Base-by-base conservation (phyloP, 2,329 filamentous ascomycete species). In the Aspergillus cejpii region DNA sequence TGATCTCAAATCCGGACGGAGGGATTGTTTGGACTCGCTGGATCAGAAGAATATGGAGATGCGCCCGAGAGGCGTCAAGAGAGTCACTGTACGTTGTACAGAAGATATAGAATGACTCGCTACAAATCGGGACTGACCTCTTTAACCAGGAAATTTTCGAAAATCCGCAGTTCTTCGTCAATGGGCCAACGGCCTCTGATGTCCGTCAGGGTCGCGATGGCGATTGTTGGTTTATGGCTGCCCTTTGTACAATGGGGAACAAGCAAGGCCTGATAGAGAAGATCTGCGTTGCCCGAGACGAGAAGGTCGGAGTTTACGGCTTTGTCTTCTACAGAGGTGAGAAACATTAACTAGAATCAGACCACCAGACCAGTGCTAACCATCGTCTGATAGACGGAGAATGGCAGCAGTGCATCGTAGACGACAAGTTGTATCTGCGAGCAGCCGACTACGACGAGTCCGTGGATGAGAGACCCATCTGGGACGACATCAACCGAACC, bases 351-450 rank as follows among this genome's bases (percentile, higher is more conserved):
- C 31, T 15, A 20, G 10, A 11, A 21, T 33, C 12, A 28, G n/a
- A 3, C 11, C 6, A 33, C 0, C 12, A 2, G 33, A 8, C 12
- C 23, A 4, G 31, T 3, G n/a, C 31, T 51, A 10, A 49, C 41
- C 31, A 6, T 8, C 7, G 2, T 37, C 31, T 12, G 40, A 38
- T 52, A 78, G 87, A 91, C 55, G 88, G 88, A 42, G 87, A 92
- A 66, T 95, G 88, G 89, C 85, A 91, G 45, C 88, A 89, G 56
- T 89, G 86, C 46, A 90, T 95, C 50, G 81, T 95, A 47, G 89
- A 95, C 60, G 89, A 95, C 65, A 94, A 94, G 67, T 75, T 95
- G 2, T 94, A 87, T 62, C 77, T 94, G 14, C 86, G 83, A 48
- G 87, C 85, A 1, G 84, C 87, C 3, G 84, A 85, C 59, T 94